Conservation (phyloP, 1,284 basidiomycete genomes). For the Acaromyces ingoldii region DNA sequence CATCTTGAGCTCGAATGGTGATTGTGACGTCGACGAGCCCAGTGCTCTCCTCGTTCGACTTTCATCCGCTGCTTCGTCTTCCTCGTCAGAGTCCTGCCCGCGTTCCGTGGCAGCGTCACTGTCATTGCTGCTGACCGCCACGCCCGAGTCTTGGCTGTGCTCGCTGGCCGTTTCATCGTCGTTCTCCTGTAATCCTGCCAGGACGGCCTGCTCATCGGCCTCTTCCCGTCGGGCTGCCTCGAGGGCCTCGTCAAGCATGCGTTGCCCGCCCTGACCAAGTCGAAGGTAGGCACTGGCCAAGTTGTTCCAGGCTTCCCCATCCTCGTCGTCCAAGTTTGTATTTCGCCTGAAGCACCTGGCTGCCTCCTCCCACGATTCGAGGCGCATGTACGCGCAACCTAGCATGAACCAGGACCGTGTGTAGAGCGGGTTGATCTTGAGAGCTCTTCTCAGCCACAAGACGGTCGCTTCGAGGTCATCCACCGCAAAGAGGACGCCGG, state of each 20-base stretch:
- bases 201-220: not conserved
- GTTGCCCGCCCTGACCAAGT: conserved; percentile 29
- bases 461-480: conserved; percentile 65
- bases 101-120: conserved; percentile 7
- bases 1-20: conserved; percentile 63
- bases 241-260: conserved; percentile 11
- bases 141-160: conserved; percentile 9
- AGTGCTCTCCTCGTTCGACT: no score
- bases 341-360: conserved; percentile 78
- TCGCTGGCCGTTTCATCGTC: conserved; percentile 7
- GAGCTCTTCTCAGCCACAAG: conserved; percentile 63
- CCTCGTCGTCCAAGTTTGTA: conserved; percentile 87
- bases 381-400: conserved; percentile 77
- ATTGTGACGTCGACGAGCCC: not conserved
- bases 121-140: conserved; percentile 5
- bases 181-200: not conserved
- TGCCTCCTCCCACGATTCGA: conserved; percentile 69
- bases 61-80: not conserved
- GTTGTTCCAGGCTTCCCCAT: conserved; percentile 98
- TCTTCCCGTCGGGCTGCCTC: conserved; percentile 16
- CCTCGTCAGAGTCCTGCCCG: conserved; percentile 4
- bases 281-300: conserved; percentile 84
- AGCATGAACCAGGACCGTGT: conserved; percentile 91
- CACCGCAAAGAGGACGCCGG: conserved; percentile 71
- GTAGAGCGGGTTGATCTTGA: conserved; percentile 81